Evolutionary conservation across 179 eudicot species (phyloP).

Genomic region (Silene noctiflora): DNA sequence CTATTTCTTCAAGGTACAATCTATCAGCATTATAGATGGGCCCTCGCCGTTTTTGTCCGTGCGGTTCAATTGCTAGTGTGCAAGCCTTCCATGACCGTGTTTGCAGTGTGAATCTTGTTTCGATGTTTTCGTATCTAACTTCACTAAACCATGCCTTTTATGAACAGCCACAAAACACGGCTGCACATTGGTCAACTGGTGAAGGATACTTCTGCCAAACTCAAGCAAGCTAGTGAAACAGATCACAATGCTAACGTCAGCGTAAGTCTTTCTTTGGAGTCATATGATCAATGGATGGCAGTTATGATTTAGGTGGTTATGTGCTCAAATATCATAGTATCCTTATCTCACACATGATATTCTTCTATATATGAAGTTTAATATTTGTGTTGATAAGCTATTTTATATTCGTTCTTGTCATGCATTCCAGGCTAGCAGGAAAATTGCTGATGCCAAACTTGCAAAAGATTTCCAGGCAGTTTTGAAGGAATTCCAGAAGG

Average conservation of each 20-base stretch:
- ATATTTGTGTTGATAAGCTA: no score
- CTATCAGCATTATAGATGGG: neutral
- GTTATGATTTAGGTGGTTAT: no score
- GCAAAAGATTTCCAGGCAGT: constrained; percentile 87
- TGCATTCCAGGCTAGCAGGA: constrained; percentile 63
- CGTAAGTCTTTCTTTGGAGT: constrained; percentile 42
- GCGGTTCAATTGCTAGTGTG: neutral
- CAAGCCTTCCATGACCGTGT: constrained; percentile 4
- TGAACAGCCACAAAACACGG: constrained; percentile 79
- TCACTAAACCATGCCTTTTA: constrained; percentile 8
- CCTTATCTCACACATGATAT: no score
- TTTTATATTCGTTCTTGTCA: neutral
- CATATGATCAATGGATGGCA: neutral
- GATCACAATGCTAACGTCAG: constrained; percentile 63
- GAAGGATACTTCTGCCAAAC: constrained; percentile 86
- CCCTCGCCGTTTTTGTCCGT: neutral
- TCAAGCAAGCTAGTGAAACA: constrained; percentile 82
- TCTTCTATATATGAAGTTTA: no score
- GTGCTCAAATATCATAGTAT: no score
- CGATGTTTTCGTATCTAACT: neutral
- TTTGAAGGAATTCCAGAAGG: constrained; percentile 78
- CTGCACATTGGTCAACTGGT: constrained; percentile 81
- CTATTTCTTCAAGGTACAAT: neutral
- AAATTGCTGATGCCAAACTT: constrained; percentile 79
- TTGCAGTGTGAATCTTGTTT: neutral